A percentile compares a stretch with the other conserved stretches of the same genome.
Evolutionary conservation across 495 filamentous ascomycete genomes (phyloP).

Genomic region (Glutinoglossum americanum): DNA sequence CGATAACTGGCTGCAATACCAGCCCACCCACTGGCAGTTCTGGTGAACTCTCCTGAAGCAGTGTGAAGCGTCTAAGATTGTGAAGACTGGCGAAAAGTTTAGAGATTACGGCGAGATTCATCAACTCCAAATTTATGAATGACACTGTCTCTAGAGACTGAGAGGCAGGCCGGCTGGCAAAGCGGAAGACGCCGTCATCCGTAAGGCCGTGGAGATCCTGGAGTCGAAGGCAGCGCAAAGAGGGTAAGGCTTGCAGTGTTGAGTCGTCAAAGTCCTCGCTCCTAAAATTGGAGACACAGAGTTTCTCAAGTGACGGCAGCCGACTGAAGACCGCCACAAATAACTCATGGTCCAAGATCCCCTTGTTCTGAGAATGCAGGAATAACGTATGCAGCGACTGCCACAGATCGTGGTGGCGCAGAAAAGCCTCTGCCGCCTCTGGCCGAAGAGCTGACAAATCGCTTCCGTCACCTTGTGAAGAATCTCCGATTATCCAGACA

Average conservation of each 20-base stretch:
- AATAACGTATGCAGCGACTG: conserved; percentile 48
- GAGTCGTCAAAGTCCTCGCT: conserved; percentile 50
- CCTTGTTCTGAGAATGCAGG: conserved; percentile 40
- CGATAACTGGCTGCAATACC: conserved; percentile 47
- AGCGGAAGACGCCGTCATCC: conserved; percentile 50
- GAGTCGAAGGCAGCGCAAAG: conserved; percentile 51
- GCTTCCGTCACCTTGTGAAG: conserved; percentile 7
- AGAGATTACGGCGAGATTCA: conserved; percentile 46
- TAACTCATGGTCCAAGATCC: conserved; percentile 39
- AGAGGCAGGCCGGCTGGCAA: conserved; percentile 36
- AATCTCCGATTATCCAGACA: conserved; percentile 44
- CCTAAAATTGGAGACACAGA: conserved; percentile 55
- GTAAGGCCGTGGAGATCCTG: conserved; percentile 59
- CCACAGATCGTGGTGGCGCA: conserved; percentile 53
- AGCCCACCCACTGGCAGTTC: conserved; percentile 26
- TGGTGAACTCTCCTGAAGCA: conserved; percentile 46
- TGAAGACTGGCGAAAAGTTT: conserved; percentile 48
- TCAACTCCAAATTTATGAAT: conserved; percentile 42
- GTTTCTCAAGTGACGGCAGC: conserved; percentile 46
- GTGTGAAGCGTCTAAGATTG: conserved; percentile 39
- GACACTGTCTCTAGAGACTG: conserved; percentile 35
- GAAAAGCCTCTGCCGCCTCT: conserved; percentile 43
- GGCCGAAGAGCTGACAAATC: conserved; percentile 23
- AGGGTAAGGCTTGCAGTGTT: conserved; percentile 46
- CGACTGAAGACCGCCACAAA: conserved; percentile 46